phyloP scores from a whole-genome alignment of 768 basidiomycete species.

The Collybia nuda region DNA sequence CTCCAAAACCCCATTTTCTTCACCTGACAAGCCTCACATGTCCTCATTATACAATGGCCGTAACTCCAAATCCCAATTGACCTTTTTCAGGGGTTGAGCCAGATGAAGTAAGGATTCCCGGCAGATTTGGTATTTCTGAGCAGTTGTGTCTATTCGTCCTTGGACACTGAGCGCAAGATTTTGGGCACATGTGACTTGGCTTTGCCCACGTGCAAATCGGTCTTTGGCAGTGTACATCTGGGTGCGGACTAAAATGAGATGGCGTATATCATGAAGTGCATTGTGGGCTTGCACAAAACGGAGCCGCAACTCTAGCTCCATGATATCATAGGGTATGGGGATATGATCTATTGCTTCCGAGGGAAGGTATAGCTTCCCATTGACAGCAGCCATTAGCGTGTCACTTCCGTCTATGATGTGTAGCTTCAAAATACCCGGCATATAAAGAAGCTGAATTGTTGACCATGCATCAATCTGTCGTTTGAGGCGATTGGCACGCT shows the following conservation, averaged over 20 bases:
- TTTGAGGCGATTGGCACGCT: constrained; percentile 31
- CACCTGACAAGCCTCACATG: too few relatives aligned
- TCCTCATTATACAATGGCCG: too few relatives aligned
- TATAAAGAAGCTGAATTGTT: constrained; percentile 19
- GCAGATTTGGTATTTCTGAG: too few relatives aligned
- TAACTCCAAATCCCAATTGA: too few relatives aligned
- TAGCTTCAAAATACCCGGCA: constrained; percentile 27
- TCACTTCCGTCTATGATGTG: constrained; percentile 3
- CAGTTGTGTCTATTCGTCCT: too few relatives aligned
- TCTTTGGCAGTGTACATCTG: background rate
- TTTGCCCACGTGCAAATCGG: too few relatives aligned
- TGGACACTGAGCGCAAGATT: too few relatives aligned
- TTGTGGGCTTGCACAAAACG: background rate
- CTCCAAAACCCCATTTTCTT: too few relatives aligned
- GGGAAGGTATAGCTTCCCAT: constrained; percentile 4
- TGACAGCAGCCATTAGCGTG: background rate
- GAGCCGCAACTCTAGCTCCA: background rate
- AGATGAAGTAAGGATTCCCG: too few relatives aligned
- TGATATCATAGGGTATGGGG: background rate
- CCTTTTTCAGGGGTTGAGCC: too few relatives aligned
- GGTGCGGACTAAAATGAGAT: background rate
- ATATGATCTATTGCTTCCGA: background rate
- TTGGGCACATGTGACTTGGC: too few relatives aligned
- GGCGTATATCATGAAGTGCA: too few relatives aligned
- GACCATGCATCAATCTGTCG: constrained; percentile 1